Conservation (phyloP, 1,284 basidiomycete genomes). For the Heterobasidion occidentale region DNA sequence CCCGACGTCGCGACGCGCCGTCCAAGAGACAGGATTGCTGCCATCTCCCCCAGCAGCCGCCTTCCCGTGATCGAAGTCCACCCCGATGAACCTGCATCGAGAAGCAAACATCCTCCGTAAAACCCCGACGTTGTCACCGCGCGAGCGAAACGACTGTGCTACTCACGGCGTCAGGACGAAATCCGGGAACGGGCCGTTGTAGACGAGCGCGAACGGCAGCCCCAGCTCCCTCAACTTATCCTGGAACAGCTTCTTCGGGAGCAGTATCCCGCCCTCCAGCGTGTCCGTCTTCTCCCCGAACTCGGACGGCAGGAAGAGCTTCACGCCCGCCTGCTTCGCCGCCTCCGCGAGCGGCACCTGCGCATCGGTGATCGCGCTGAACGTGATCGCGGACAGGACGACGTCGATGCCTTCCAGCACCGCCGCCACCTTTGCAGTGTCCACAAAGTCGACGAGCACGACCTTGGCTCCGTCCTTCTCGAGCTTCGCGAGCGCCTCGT, state of each 20-base stretch:
- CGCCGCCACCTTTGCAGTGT: conserved; percentile 2
- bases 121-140: neutral
- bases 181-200: conserved; percentile 6
- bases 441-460: conserved; percentile 4
- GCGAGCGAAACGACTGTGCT: neutral
- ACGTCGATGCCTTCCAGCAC: conserved; percentile 6
- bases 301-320: conserved; percentile 10
- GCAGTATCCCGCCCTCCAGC: neutral
- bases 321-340: conserved; percentile 9
- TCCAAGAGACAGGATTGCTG: conserved; percentile 5
- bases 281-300: conserved; percentile 1
- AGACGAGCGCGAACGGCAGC: conserved; percentile 5
- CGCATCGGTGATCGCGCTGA: neutral
- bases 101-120: neutral
- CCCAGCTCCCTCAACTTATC: conserved; percentile 3
- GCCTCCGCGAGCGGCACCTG: conserved; percentile 6
- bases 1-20: conserved; percentile 8
- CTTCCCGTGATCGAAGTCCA: conserved; percentile 3
- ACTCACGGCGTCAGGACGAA: conserved; percentile 6
- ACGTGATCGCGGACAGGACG: conserved; percentile 5
- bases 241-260: neutral
- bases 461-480: neutral
- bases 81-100: neutral
- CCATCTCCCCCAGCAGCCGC: conserved; percentile 5
- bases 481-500: neutral